Base-by-base conservation (phyloP, 768 basidiomycete species). In the Lepiota brunneoincarnata region DNA sequence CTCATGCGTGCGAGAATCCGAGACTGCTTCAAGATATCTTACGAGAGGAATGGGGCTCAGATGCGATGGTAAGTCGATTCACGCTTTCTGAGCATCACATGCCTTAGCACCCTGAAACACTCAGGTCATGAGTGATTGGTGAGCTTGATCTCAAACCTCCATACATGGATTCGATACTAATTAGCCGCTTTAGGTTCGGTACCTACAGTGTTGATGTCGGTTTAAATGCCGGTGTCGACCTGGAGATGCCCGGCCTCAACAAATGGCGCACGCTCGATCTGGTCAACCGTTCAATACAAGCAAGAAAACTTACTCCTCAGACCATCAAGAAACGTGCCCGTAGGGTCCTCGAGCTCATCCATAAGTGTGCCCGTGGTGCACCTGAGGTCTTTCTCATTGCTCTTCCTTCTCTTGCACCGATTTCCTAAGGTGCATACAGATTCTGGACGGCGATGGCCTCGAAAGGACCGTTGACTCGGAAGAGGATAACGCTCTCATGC, bases 111-210 rank as follows among this genome's bases (percentile, higher is more conserved):
- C 7, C 39, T 18, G 15, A 36, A n/a, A 41, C 18, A 23, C 7
- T 54, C n/a, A 79, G 71, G 73, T 88, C 54, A 91, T 92, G 88
- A 88, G 86, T 55, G 91, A 92, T 65, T 93, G 91, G 90, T 85
- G 67, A 18, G 68, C 55, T 17, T 10, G 7, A 31, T 3, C 31
- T 41, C 24, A n/a, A 21, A 17, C 12, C 20, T 6, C 18, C 34
- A 24, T 21, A 12, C 18, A 18, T 20, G 3, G 2, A 6, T 6
- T 9, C 18, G 3, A n/a, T n/a, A n/a, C 48, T 21, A 14, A 31
- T 6, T 34, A 18, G 18, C 11, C 15, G 28, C 15, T 11, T 9
- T 39, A 64, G 83, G 86, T 87, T 86, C 54, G 90, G 90, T 1
- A 69, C 79, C 2, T 91, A 91, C 70, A 80, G 82, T 49, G 72